Conservation (phyloP, 1,284 basidiomycete genomes). For the Kalmanozyma brasiliensis region DNA sequence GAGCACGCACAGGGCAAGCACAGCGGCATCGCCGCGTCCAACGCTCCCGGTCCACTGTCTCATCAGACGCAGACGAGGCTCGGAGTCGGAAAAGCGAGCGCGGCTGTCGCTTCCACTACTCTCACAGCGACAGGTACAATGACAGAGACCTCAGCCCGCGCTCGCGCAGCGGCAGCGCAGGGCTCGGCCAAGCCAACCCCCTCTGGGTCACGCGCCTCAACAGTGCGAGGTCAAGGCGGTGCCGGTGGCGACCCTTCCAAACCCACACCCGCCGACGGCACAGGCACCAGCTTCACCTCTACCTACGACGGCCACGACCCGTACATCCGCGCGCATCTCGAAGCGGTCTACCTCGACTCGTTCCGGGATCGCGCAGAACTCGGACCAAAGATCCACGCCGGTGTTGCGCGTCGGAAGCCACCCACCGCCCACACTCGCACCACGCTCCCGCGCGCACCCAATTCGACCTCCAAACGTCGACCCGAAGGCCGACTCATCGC, state of each 20-base stretch:
- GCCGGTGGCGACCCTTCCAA: constrained; percentile 17
- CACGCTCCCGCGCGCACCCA: constrained; percentile 22
- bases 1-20: constrained; percentile 24
- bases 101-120: constrained; percentile 45
- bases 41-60: constrained; percentile 19
- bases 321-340: constrained; percentile 63
- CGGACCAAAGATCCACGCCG: constrained; percentile 36
- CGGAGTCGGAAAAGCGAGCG: constrained; percentile 48
- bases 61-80: constrained; percentile 41
- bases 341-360: constrained; percentile 51
- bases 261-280: constrained; percentile 9
- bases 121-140: constrained; percentile 53
- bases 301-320: constrained; percentile 66
- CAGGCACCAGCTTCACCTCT: constrained; percentile 35
- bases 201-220: constrained; percentile 40
- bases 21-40: not conserved
- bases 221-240: constrained; percentile 19
- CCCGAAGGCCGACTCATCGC: constrained; percentile 64
- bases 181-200: constrained; percentile 38
- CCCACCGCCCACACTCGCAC: constrained; percentile 13
- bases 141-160: constrained; percentile 44
- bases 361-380: constrained; percentile 54
- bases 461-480: constrained; percentile 47
- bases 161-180: constrained; percentile 26
- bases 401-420: constrained; percentile 26